Base-by-base conservation (phyloP, 164 flowering plant genomes). In the Nymphaea colorata region DNA sequence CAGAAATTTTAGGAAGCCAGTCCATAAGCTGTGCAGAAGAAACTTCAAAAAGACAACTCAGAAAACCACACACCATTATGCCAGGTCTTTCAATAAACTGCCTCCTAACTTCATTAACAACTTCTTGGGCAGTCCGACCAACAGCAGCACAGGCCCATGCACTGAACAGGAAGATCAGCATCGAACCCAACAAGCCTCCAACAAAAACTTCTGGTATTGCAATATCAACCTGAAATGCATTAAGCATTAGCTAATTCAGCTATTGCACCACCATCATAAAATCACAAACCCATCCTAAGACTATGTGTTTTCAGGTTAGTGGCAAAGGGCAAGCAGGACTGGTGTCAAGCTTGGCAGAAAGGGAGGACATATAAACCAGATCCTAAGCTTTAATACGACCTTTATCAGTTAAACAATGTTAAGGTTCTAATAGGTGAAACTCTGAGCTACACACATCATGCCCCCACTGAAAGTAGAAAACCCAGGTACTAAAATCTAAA, bases 71-170 rank as follows among this genome's bases (percentile, higher is more conserved):
- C 66, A 90, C 99, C 99, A 95, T 95, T 74, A 95, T 95, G 47
- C 99, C 99, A 11, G 99, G 98, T 76, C 99, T 85, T 81, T 94
- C 99, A 77, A 90, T 85, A 73, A 94, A 94, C 75, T 91, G 99
- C 72, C 98, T 88, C 74, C 98, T 82, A 51, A 94, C 99, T 88
- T 94, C 99, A 68, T 88, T 91, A 10, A 91, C 98, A 66, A 94
- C 96, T 81, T 91, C 98, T 72, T 94, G 99, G 68, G 99, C 99
- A 79, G 94, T 95, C 75, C 98, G 85, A 61, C 99, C 99, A 74
- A 95, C 99, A 41, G 99, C 99, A 69, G 99, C 66, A 75, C 99
- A 95, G 45, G 99, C 98, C 99, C 99, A 95, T 62, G 93, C 99
- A 82, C 99, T 95, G 71, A 95, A 95, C 61, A 95, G 78, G 79